Conservation (phyloP, 257 asterid genomes). For the Apocynum venetum region DNA sequence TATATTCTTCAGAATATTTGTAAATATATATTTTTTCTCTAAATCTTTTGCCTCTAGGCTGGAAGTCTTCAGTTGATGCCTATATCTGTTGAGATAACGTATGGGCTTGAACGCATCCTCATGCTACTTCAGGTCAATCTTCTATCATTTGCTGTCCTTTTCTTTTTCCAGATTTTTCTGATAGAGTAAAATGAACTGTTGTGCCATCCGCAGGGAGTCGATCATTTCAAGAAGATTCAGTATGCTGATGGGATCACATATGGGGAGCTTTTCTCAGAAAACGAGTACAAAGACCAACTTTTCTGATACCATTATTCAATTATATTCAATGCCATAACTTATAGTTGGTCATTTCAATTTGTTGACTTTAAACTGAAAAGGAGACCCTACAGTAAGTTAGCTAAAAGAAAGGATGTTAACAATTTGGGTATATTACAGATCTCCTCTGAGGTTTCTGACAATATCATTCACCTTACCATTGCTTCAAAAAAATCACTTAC, state of each 20-base stretch:
- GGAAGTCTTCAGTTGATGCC: slow-evolving; percentile 92
- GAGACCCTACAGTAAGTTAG: background rate
- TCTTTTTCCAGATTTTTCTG: background rate
- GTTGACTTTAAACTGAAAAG: background rate
- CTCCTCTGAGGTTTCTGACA: background rate
- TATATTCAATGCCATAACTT: background rate
- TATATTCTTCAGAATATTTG: background rate
- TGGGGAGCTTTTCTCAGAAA: slow-evolving; percentile 94
- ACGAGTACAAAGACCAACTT: slow-evolving; percentile 53
- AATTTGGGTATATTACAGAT: background rate
- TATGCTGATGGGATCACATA: slow-evolving; percentile 96
- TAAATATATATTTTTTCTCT: slow-evolving; percentile 7
- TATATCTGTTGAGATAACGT: slow-evolving; percentile 90
- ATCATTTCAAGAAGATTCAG: slow-evolving; percentile 92
- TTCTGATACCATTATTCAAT: background rate
- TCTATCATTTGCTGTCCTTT: slow-evolving; percentile 19
- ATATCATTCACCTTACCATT: background rate
- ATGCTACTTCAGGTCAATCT: slow-evolving; percentile 92
- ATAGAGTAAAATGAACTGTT: slow-evolving; percentile 17
- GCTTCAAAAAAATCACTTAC: too few relatives aligned
- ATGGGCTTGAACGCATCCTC: slow-evolving; percentile 95
- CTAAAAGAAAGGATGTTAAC: background rate
- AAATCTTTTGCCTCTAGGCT: slow-evolving; percentile 48
- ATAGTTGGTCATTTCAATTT: slow-evolving; percentile 3
- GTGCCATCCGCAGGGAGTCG: slow-evolving; percentile 75